A percentile compares a stretch with the other conserved stretches of the same genome.
Evolutionary conservation across 2,329 filamentous ascomycete species (phyloP).

Genomic region (Ophiostoma pallidulum): DNA sequence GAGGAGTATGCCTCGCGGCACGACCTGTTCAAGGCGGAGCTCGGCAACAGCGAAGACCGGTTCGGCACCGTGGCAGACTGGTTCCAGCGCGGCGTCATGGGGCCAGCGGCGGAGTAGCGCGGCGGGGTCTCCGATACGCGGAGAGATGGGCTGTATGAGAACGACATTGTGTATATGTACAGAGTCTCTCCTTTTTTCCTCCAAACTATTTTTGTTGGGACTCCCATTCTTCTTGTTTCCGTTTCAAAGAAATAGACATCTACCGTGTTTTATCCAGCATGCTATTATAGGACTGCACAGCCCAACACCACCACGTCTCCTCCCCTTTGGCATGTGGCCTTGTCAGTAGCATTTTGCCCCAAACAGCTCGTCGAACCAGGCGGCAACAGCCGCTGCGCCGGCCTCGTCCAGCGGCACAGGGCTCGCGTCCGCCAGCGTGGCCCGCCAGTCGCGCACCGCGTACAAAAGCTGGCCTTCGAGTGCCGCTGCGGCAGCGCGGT

Average conservation of each 20-base stretch:
- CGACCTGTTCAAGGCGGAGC: constrained; percentile 75
- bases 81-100: constrained; percentile 91
- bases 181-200: too few species aligned
- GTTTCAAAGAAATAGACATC: too few species aligned
- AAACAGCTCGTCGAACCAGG: constrained; percentile 26
- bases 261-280: too few species aligned
- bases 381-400: constrained; percentile 13
- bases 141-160: not conserved
- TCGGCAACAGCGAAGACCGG: constrained; percentile 67
- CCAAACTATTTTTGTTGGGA: too few species aligned
- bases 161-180: not conserved
- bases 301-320: too few species aligned
- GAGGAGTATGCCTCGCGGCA: constrained; percentile 78
- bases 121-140: too few species aligned
- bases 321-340: too few species aligned
- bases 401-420: constrained; percentile 9
- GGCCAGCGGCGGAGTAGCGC: constrained; percentile 24
- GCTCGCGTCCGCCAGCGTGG: constrained; percentile 15
- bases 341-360: constrained; percentile 11
- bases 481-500: constrained; percentile 13
- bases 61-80: constrained; percentile 92
- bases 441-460: constrained; percentile 23
- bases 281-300: too few species aligned
- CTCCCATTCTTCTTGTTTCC: too few species aligned
- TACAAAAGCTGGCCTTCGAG: constrained; percentile 20